Evolutionary conservation across 2,329 filamentous ascomycete genomes (phyloP), one percentile per base, ranked within the genome.

Genomic region (Ascochyta viciae-villosae): DNA sequence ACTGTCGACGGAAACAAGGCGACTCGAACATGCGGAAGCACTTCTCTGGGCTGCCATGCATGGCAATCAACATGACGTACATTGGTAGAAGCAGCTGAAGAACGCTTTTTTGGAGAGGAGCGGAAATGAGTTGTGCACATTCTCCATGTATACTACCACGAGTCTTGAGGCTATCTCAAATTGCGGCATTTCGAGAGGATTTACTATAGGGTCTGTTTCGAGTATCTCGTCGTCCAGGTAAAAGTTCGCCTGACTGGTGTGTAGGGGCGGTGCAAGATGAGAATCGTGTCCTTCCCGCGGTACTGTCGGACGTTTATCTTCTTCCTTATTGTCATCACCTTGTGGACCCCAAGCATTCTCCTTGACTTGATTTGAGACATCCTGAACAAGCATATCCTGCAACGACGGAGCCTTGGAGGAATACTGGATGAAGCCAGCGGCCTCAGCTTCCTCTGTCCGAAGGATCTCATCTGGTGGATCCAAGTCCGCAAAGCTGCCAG

Each of bases 21-120:
- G 12, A 12, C 4, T 13, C 23, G 19, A 37, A 3, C n/a, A 37
- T 22, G 19, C 34, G 19, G 37, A 27, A 15, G 39, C 23, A 41
- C 6, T n/a, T 27, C 15, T n/a, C 15, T 40, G 19, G 13, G 37
- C 12, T 40, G 22, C 6, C 16, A 10, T 37, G 9, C 19, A 19
- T 16, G 35, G 13, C 24, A 9, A 31, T 19, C 10, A 35, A 23
- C 19, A 5, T 38, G 23, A 58, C 61, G 7, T 58, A 64, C 56
- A 75, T 4, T 63, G 59, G 41, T 70, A 60, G 50, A 76, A 77
- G 41, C 75, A 67, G 9, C 50, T 51, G 7, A 62, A 47, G 46
- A 78, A 76, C 0, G 64, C 60, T 22, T 62, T 64, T 63, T 75
- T 55, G 22, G 64, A 43, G 58, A 70, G 54, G 61, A 78, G 58